Evolutionary conservation across 495 filamentous ascomycete species (phyloP).

Genomic region (Aspergillus homomorphus): DNA sequence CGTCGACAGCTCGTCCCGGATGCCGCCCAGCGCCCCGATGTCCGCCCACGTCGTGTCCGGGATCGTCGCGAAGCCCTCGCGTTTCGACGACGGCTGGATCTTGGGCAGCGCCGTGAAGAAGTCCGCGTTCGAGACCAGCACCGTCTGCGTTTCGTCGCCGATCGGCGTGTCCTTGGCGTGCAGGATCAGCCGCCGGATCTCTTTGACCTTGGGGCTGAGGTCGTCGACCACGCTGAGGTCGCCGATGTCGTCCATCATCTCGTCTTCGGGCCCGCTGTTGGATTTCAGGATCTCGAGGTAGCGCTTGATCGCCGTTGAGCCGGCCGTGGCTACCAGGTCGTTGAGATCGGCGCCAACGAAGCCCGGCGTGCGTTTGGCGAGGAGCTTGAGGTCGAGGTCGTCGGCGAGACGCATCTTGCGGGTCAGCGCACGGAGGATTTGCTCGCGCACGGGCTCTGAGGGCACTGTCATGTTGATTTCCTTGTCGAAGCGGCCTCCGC

Average conservation of each 20-base stretch:
- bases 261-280: constrained; percentile 42
- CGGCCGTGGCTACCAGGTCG: constrained; percentile 72
- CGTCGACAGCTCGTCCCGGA: constrained; percentile 78
- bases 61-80: constrained; percentile 95
- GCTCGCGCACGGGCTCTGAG: constrained; percentile 75
- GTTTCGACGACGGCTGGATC: constrained; percentile 89
- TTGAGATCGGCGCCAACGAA: constrained; percentile 95
- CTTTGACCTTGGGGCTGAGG: constrained; percentile 43
- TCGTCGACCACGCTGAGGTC: constrained; percentile 21
- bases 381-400: constrained; percentile 71
- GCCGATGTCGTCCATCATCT: constrained; percentile 48
- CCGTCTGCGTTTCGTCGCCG: constrained; percentile 39
- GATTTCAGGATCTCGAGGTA: constrained; percentile 52
- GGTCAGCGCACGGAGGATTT: constrained; percentile 77
- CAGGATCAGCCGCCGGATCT: constrained; percentile 52
- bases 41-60: constrained; percentile 96
- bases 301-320: constrained; percentile 61
- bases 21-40: constrained; percentile 77
- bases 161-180: constrained; percentile 50
- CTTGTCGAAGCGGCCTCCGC: constrained; percentile 84
- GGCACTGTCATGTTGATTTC: constrained; percentile 97
- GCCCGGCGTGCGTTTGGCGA: constrained; percentile 87
- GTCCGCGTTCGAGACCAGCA: constrained; percentile 58
- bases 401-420: constrained; percentile 63
- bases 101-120: constrained; percentile 75